Evolutionary conservation across 805 yeast species (phyloP).

Genomic region (Candida sanyiensis): DNA sequence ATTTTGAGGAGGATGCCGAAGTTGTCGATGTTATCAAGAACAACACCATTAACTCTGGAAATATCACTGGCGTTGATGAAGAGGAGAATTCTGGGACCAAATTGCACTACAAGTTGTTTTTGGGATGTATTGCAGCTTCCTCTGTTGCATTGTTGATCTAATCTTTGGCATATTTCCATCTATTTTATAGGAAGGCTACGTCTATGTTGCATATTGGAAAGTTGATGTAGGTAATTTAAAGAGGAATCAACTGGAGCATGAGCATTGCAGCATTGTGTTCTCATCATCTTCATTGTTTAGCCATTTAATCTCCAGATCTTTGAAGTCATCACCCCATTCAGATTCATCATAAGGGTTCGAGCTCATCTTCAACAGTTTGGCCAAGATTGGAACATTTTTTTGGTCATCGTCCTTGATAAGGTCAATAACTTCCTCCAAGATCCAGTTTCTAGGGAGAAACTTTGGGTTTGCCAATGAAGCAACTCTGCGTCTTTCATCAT

Average conservation of each 20-base stretch:
- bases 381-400: slow-evolving; percentile 45
- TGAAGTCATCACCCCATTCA: slow-evolving; percentile 62
- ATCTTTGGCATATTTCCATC: not conserved
- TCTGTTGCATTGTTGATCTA: slow-evolving; percentile 10
- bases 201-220: too few relatives aligned
- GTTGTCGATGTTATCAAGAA: too few relatives aligned
- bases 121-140: slow-evolving; percentile 7
- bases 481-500: slow-evolving; percentile 36
- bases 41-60: not conserved
- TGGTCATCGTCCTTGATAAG: slow-evolving; percentile 44
- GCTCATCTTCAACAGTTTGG: slow-evolving; percentile 66
- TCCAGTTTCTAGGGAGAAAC: slow-evolving; percentile 82
- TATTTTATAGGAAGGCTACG: not conserved
- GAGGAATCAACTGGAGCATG: slow-evolving; percentile 47
- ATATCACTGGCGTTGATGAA: slow-evolving; percentile 6
- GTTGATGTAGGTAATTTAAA: too few relatives aligned
- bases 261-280: slow-evolving; percentile 62
- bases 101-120: slow-evolving; percentile 2
- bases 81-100: slow-evolving; percentile 7
- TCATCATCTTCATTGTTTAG: slow-evolving; percentile 43
- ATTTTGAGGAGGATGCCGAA: too few relatives aligned
- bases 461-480: slow-evolving; percentile 60
- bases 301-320: slow-evolving; percentile 57
- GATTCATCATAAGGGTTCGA: slow-evolving; percentile 63
- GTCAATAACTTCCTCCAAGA: slow-evolving; percentile 74